Base-by-base conservation (phyloP, 768 basidiomycete species). In the Rhizopogon vinicolor region DNA sequence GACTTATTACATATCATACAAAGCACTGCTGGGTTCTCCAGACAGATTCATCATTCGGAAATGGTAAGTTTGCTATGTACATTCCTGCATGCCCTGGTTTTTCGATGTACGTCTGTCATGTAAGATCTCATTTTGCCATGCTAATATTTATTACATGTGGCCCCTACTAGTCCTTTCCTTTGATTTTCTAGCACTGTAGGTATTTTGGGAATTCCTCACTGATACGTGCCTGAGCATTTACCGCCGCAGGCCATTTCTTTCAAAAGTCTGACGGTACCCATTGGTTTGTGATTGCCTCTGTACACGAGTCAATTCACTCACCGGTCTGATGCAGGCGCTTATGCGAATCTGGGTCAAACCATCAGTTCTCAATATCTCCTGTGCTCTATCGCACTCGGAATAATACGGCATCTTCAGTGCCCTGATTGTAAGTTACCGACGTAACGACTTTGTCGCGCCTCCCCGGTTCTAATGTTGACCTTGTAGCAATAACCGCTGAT, bases 41-140 rank as follows among this genome's bases (percentile, higher is more conserved):
- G 87, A 85, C 71, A 76, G n/a, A n/a, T n/a, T n/a, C n/a, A n/a
- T n/a, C 78, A 18, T 82, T 82, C 65, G 78, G 81, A 16, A 75
- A 75, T 39, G 76, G 80, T 59, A 65, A 83, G 25, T 88, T 86
- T 59, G 71, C 22, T 22, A 22, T 22, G 68, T 57, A 71, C 74
- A 52, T 87, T 75, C 64, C 63, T 90, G 56, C 74, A 89, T 25
- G 85, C 89, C 10, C 63, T 85, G 16, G 79, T 91, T 18, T 56
- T 75, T 19, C 59, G 65, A 55, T 78, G 62, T 73, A 58, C 42
- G 73, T 81, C 75, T 41, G 55, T 66, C 61, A n/a, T 9, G 43
- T 7, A 52, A 25, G 49, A 3, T 7, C 37, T 45, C 6, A 29
- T 7, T 16, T 31, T 8, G 22, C 43, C 12, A 46, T 12, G 12